Conservation (phyloP, 2,329 filamentous ascomycete species). For the Colletotrichum sp. region DNA sequence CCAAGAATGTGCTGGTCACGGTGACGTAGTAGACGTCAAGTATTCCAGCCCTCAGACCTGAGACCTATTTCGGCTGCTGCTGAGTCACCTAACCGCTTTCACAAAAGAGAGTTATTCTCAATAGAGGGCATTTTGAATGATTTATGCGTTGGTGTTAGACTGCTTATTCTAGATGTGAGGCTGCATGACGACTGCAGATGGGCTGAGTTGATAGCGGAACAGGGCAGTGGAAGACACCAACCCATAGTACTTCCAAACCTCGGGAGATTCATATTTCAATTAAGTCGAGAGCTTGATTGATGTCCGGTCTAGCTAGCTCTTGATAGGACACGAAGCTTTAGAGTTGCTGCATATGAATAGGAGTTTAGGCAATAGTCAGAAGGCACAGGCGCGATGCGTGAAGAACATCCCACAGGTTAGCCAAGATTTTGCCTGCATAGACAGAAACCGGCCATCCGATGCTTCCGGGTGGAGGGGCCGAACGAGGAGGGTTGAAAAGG, state of each 20-base stretch:
- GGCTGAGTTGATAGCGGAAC: neutral
- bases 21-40: neutral
- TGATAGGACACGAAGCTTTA: neutral
- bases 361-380: neutral
- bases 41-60: neutral
- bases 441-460: neutral
- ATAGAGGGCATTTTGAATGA: accelerated
- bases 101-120: neutral
- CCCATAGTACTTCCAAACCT: neutral
- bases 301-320: accelerated
- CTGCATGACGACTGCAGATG: neutral
- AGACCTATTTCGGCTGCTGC: neutral
- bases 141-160: neutral
- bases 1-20: neutral
- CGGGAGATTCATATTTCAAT: accelerated
- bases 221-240: neutral
- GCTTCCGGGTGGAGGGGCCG: neutral
- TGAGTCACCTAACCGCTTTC: neutral
- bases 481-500: neutral
- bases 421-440: neutral
- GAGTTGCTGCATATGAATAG: neutral
- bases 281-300: neutral
- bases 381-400: neutral
- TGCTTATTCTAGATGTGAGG: neutral
- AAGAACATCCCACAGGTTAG: neutral